These are phyloP conservation scores for Trypanosoma conorhini DNA, from an alignment of 208 protist genomes.

Conservation along the genomic window DNA sequence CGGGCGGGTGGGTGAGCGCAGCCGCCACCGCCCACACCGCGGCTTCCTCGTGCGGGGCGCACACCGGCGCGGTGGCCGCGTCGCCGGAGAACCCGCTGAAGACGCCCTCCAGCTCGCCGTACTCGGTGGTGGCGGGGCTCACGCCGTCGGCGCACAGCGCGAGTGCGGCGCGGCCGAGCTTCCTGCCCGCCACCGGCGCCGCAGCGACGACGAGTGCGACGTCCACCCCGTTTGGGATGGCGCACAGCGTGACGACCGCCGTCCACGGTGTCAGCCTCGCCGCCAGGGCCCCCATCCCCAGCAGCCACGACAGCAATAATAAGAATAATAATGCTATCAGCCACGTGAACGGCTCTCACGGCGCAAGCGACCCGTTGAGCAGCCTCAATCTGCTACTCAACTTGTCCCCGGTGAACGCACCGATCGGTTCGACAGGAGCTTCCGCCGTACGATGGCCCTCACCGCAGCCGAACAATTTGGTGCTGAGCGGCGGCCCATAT, in stretches of 20 bases:
- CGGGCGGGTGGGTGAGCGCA: background rate
- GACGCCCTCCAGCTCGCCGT: conserved; percentile 13
- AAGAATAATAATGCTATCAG: background rate
- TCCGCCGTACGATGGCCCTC: background rate
- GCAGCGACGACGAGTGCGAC: background rate
- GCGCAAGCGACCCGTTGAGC: conserved; percentile 15
- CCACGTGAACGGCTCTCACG: background rate
- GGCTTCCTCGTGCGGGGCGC: background rate
- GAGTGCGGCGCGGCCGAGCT: background rate
- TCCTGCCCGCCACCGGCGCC: background rate
- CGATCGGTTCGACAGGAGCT: background rate
- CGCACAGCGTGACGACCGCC: background rate
- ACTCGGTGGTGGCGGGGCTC: conserved; percentile 8
- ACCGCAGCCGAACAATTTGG: background rate
- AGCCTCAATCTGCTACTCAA: conserved; percentile 14
- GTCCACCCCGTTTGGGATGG: conserved; percentile 9
- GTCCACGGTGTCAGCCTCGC: background rate
- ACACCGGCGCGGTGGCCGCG: background rate
- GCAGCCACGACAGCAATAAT: background rate
- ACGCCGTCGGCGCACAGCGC: conserved; percentile 15
- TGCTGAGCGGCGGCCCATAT: conserved; percentile 12
- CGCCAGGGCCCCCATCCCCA: too few species aligned
- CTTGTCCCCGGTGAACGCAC: conserved; percentile 16
- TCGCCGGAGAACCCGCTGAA: conserved; percentile 14
- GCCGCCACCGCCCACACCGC: background rate